phyloP scores from a whole-genome alignment of 768 basidiomycete species.

The Pulveroboletus sp. region DNA sequence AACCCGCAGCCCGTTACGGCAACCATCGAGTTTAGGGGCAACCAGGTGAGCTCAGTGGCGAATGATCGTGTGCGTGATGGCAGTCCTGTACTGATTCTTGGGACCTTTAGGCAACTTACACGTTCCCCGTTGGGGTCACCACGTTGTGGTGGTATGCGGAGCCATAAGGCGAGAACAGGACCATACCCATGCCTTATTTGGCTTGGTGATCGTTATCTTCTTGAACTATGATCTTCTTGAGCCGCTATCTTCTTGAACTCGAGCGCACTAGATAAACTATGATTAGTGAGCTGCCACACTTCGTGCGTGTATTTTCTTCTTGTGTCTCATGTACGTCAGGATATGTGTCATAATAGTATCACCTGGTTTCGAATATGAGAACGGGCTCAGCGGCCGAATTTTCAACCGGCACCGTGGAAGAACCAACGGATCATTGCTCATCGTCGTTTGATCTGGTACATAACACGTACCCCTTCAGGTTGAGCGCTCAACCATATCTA shows the following conservation, averaged over 20 bases:
- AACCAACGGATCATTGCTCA: no score
- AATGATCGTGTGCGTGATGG: not conserved
- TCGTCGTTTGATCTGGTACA: no score
- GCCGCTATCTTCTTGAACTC: not conserved
- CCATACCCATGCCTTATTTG: not conserved
- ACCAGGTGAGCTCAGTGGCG: slow-evolving; percentile 40
- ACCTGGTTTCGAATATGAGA: no score
- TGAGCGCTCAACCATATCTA: no score
- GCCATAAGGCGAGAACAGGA: slow-evolving; percentile 4
- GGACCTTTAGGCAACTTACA: slow-evolving; percentile 51
- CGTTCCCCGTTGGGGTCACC: slow-evolving; percentile 73
- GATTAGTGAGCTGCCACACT: no score
- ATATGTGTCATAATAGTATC: no score
- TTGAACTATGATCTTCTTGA: not conserved
- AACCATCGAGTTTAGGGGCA: slow-evolving; percentile 61
- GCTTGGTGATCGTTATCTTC: not conserved
- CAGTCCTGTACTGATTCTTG: not conserved
- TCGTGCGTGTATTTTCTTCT: no score
- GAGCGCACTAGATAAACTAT: not conserved
- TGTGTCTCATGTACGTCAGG: no score
- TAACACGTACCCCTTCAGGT: no score
- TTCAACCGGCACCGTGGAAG: no score
- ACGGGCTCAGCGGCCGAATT: no score
- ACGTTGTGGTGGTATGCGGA: slow-evolving; percentile 48
- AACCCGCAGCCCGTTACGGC: slow-evolving; percentile 49